A percentile compares a stretch with the other conserved stretches of the same genome.
phyloP scores from a whole-genome alignment of 1,284 basidiomycete genomes.

The Cystobasidiaceae sp. region DNA sequence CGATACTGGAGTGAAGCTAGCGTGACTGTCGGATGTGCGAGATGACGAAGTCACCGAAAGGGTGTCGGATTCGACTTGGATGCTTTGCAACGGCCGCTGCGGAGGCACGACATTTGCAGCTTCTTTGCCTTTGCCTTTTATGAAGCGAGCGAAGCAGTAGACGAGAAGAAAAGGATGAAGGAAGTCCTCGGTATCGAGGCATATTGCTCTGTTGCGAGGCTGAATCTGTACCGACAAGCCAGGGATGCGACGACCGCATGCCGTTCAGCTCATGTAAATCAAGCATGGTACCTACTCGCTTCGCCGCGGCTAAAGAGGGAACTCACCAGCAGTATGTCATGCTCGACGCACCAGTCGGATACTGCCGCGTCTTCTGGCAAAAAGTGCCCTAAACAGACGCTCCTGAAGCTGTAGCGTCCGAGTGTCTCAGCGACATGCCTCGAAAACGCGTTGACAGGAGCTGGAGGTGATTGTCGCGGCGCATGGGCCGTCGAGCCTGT shows the following conservation, averaged over 20 bases:
- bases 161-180: neutral
- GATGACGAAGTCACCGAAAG: neutral
- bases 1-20: neutral
- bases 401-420: neutral
- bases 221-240: neutral
- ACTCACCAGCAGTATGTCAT: slow-evolving; percentile 15
- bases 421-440: neutral
- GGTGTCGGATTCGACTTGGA: neutral
- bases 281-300: no score
- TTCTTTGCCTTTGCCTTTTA: neutral
- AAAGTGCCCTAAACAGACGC: slow-evolving; percentile 7
- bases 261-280: neutral
- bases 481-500: neutral
- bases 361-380: neutral
- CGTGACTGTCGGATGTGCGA: neutral
- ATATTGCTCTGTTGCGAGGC: neutral
- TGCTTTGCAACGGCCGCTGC: neutral
- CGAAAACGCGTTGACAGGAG: neutral
- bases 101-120: no score
- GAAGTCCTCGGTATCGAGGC: neutral
- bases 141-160: neutral
- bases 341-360: neutral
- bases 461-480: neutral
- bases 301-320: neutral
- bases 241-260: neutral